phyloP scores from a whole-genome alignment of 148 eudicot genomes.

The Diospyros lotus region DNA sequence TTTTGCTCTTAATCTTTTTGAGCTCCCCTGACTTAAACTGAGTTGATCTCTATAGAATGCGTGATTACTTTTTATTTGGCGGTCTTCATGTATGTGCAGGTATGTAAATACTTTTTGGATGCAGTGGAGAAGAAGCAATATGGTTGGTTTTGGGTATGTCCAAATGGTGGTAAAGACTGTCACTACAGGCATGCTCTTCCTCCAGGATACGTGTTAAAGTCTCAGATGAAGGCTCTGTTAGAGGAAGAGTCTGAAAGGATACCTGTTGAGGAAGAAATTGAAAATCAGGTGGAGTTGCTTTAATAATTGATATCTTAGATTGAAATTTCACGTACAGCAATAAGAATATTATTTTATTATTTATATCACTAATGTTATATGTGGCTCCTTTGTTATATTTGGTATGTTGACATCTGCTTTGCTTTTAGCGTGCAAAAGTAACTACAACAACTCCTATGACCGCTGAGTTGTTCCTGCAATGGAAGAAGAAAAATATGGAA shows the following conservation, averaged over 20 bases:
- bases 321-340: too few species aligned
- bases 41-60: too few species aligned
- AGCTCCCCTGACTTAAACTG: too few species aligned
- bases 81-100: slow-evolving; percentile 31
- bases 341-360: too few species aligned
- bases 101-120: slow-evolving; percentile 86
- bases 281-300: slow-evolving; percentile 56
- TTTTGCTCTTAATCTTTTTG: too few species aligned
- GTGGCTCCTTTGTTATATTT: too few species aligned
- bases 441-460: slow-evolving; percentile 69
- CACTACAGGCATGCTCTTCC: slow-evolving; percentile 96
- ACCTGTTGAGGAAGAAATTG: slow-evolving; percentile 82
- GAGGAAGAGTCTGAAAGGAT: slow-evolving; percentile 84
- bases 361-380: neutral
- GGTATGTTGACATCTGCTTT: neutral
- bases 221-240: slow-evolving; percentile 94
- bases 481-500: slow-evolving; percentile 75
- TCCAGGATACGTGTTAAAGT: slow-evolving; percentile 83
- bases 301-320: neutral
- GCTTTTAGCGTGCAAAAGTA: slow-evolving; percentile 61
- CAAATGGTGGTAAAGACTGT: slow-evolving; percentile 90
- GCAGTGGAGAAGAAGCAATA: slow-evolving; percentile 97
- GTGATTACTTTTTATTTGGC: neutral
- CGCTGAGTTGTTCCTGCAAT: slow-evolving; percentile 56
- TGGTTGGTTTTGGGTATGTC: slow-evolving; percentile 99